Percentiles rank a stretch among this genome's conserved stretches.
These are phyloP conservation scores for Prunus padus DNA, from an alignment of 306 rosid genomes.

Conservation along the genomic window DNA sequence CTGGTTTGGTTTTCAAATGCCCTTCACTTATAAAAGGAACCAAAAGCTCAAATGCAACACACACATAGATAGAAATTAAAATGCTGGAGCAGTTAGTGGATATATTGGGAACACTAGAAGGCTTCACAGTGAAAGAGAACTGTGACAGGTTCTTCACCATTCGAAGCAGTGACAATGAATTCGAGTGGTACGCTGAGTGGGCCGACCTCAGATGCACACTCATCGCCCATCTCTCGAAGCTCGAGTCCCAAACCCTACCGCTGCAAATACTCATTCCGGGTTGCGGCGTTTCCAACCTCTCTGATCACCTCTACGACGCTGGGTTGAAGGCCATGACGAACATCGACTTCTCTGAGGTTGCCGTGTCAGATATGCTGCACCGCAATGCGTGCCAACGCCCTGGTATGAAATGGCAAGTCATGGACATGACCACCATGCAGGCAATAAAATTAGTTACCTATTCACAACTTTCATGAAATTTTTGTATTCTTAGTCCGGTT, in stretches of 20 bases:
- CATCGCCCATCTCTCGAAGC: conserved; percentile 43
- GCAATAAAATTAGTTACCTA: conserved; percentile 18
- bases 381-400: conserved; percentile 81
- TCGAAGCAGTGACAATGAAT: conserved; percentile 52
- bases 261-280: conserved; percentile 51
- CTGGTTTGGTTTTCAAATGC: neutral
- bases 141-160: conserved; percentile 97
- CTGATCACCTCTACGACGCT: conserved; percentile 78
- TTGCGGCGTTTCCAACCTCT: conserved; percentile 84
- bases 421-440: conserved; percentile 93
- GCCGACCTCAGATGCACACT: conserved; percentile 54
- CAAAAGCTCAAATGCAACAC: neutral
- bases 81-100: neutral
- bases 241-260: conserved; percentile 35
- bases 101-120: conserved; percentile 47
- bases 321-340: conserved; percentile 61
- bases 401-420: conserved; percentile 86
- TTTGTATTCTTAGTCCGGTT: too few species aligned
- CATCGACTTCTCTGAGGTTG: conserved; percentile 82
- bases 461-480: too few species aligned
- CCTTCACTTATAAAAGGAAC: neutral
- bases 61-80: neutral
- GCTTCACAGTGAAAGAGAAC: conserved; percentile 85
- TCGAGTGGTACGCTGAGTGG: conserved; percentile 98
- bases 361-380: conserved; percentile 78